Base-by-base conservation (phyloP, 768 basidiomycete genomes). In the Russula dissimulans region DNA sequence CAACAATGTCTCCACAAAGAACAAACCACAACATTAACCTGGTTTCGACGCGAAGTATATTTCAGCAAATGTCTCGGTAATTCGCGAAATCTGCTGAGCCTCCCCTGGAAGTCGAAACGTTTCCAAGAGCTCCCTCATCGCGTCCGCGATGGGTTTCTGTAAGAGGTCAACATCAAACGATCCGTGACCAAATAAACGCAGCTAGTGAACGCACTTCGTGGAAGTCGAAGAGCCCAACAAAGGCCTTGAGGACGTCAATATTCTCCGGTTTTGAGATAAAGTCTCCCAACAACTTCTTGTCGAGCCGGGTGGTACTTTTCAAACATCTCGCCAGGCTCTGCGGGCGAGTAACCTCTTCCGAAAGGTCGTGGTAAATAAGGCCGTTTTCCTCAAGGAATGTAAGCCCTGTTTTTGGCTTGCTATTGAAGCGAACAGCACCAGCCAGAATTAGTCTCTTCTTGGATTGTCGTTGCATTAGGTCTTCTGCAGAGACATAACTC, bases 81-180 rank as follows among this genome's bases (percentile, higher is more conserved):
- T 97, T 5, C 95, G 81, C 18, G 81, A 75, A 62, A 99, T 99
- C 64, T 97, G 97, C 69, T 97, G 95, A 7, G 91, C 69, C 70
- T 99, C 97, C 54, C 97, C 97, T 0, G 97, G 97, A 42, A 99
- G 78, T 57, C 97, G 82, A 77, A 99, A 97, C 6, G 85, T 79
- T 70, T 98, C 97, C 10, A 99, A 78, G 59, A 98, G 74, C 69
- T 97, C 94, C 26, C 97, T 84, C 87, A 99, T 86, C 1, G 94
- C 95, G 61, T 99, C 97, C 15, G 92, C 94, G 61, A 97, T 81
- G 15, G 87, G 83, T 88, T 95, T 95, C 94, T 97, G 66, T 11
- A 39, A 18, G 32, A 29, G 5, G 26, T 42, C 22, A 18, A 53
- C 11, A 26, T 9, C 44, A 48, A 50, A 52, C 2, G 49, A 42